These are phyloP conservation scores for Striga asiatica DNA, from an alignment of 257 asterid species.

Conservation along the genomic window DNA sequence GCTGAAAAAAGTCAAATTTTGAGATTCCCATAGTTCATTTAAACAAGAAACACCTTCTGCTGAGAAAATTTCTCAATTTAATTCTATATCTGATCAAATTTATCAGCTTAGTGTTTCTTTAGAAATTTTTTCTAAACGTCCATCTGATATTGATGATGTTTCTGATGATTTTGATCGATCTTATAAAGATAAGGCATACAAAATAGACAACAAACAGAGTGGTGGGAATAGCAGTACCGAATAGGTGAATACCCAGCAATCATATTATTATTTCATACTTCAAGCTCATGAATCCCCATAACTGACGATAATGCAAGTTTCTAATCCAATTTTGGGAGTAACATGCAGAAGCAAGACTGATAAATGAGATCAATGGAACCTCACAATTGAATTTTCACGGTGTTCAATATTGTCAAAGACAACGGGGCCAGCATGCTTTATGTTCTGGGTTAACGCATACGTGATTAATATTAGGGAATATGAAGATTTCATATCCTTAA, in stretches of 20 bases:
- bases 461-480: background rate
- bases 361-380: background rate
- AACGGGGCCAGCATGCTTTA: background rate
- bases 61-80: no score
- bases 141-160: no score
- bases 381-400: background rate
- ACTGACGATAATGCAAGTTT: slow-evolving; percentile 8
- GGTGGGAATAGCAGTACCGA: slow-evolving; percentile 1
- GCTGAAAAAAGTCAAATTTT: background rate
- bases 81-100: no score
- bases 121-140: no score
- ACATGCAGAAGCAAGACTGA: background rate
- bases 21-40: slow-evolving; percentile 1
- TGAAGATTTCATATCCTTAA: background rate
- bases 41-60: background rate
- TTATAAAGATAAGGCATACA: no score
- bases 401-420: background rate
- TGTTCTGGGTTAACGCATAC: background rate
- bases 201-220: background rate
- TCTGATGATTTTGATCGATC: no score
- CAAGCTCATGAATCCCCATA: background rate
- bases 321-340: background rate
- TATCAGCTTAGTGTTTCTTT: no score
- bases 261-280: background rate
- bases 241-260: no score